phyloP scores from a whole-genome alignment of 1,139 yeast species.

The Candida buenavistaensis region DNA sequence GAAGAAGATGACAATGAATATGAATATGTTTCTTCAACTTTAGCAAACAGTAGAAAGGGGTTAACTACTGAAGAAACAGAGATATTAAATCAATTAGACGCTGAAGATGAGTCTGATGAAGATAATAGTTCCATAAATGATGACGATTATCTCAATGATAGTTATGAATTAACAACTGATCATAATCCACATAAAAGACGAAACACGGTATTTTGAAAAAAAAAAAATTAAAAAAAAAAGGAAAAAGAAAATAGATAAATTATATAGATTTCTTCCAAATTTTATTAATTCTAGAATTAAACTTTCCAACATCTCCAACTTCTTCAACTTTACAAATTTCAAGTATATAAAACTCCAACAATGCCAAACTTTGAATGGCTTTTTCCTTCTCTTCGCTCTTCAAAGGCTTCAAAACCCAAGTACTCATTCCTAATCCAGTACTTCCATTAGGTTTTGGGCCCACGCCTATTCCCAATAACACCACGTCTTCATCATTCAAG shows the following conservation, averaged over 20 bases:
- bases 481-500: constrained; percentile 21
- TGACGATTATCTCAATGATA: constrained; percentile 21
- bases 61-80: constrained; percentile 3
- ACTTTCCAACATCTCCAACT: constrained; percentile 21
- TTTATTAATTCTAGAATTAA: constrained; percentile 20
- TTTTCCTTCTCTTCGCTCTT: constrained; percentile 20
- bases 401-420: constrained; percentile 41
- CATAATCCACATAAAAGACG: background rate
- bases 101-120: constrained; percentile 15
- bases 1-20: constrained; percentile 14
- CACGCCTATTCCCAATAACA: constrained; percentile 42
- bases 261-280: constrained; percentile 10
- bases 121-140: constrained; percentile 14
- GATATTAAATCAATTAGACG: constrained; percentile 1
- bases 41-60: constrained; percentile 9
- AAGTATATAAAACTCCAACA: constrained; percentile 20
- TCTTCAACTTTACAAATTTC: constrained; percentile 20
- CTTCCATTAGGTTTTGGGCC: constrained; percentile 42
- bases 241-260: background rate
- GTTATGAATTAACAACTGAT: constrained; percentile 20
- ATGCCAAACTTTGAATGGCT: constrained; percentile 18
- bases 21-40: constrained; percentile 13
- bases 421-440: constrained; percentile 35
- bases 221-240: background rate
- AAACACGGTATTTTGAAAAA: background rate